Conservation (phyloP, 1,284 basidiomycete genomes). For the Ceratorhiza oryzae-sativae region DNA sequence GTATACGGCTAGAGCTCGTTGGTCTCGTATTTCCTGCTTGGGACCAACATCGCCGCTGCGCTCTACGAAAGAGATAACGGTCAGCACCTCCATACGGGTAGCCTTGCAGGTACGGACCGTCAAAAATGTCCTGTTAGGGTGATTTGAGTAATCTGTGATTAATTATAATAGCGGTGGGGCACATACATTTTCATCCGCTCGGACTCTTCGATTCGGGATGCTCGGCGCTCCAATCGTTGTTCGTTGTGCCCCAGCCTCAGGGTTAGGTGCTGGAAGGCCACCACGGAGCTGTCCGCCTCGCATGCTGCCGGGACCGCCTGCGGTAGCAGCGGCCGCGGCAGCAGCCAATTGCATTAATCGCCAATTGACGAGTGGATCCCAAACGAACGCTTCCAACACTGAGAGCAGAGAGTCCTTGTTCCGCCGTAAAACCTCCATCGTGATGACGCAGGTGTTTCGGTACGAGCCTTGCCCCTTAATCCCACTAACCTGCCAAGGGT, state of each 20-base stretch:
- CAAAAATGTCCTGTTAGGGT: conserved; percentile 14
- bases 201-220: conserved; percentile 67
- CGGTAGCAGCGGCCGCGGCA: conserved; percentile 4
- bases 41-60: conserved; percentile 60
- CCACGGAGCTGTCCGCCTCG: conserved; percentile 3
- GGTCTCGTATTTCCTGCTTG: conserved; percentile 85
- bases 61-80: conserved; percentile 54
- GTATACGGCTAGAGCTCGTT: conserved; percentile 87
- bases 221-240: conserved; percentile 12
- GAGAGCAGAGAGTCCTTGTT: conserved; percentile 99
- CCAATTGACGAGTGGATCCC: conserved; percentile 91
- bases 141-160: background rate
- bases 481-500: conserved; percentile 75
- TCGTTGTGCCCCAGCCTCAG: conserved; percentile 26
- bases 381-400: conserved; percentile 95
- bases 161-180: background rate
- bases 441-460: conserved; percentile 94
- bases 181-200: conserved; percentile 55
- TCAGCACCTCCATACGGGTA: background rate
- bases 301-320: background rate
- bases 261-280: background rate
- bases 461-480: conserved; percentile 89
- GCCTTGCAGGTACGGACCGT: background rate
- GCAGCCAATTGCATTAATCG: conserved; percentile 67
- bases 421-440: conserved; percentile 94